These are phyloP conservation scores for Calonectria montana DNA, from an alignment of 2,329 filamentous ascomycete genomes.

Conservation along the genomic window DNA sequence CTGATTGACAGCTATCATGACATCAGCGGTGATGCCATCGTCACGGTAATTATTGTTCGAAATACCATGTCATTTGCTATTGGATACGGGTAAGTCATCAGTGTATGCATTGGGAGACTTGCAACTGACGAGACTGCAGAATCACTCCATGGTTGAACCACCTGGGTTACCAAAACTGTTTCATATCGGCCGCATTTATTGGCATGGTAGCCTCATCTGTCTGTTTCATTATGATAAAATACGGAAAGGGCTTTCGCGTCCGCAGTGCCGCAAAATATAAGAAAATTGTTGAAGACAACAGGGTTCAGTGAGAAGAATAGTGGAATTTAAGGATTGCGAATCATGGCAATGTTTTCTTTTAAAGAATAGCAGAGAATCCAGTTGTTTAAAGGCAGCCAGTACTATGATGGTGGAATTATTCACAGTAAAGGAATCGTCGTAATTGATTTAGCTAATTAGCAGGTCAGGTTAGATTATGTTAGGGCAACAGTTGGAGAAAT, in stretches of 20 bases:
- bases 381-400: no score
- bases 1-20: constrained; percentile 56
- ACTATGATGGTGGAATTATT: background rate
- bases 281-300: constrained; percentile 23
- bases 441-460: background rate
- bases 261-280: constrained; percentile 29
- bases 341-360: no score
- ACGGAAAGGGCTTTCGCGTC: constrained; percentile 49
- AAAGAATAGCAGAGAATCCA: no score
- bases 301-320: background rate
- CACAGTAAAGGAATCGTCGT: background rate
- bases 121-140: constrained; percentile 44
- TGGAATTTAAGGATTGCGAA: no score
- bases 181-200: constrained; percentile 54
- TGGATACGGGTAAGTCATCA: constrained; percentile 41
- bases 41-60: constrained; percentile 53
- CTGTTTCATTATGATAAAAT: constrained; percentile 60
- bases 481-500: background rate
- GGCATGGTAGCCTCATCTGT: constrained; percentile 52
- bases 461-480: background rate
- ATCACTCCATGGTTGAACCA: constrained; percentile 57
- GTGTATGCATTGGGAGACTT: fast-evolving
- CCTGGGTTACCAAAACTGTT: constrained; percentile 56
- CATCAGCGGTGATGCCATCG: constrained; percentile 53
- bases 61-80: constrained; percentile 53